Evolutionary conservation across 2,329 filamentous ascomycete species (phyloP).

Genomic region (Grosmannia serpens): DNA sequence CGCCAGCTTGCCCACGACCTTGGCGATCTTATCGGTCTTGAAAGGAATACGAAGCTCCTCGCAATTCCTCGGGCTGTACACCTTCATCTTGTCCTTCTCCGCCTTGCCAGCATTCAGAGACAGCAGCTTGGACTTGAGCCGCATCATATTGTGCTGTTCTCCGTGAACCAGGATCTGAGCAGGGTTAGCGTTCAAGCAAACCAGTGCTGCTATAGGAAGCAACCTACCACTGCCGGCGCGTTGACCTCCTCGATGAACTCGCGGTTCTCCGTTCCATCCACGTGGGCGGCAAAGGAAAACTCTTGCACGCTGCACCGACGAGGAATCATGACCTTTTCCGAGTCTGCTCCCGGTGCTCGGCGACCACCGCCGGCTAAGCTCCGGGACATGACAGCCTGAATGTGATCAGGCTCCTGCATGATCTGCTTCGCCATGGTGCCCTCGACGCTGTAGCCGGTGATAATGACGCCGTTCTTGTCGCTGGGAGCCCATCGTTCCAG

Average conservation of each 20-base stretch:
- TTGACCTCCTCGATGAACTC: conserved; percentile 94
- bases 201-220: neutral
- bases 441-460: conserved; percentile 96
- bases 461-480: conserved; percentile 94
- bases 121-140: conserved; percentile 85
- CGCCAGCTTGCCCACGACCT: conserved; percentile 89
- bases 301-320: conserved; percentile 88
- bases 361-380: conserved; percentile 48
- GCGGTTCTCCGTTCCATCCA: conserved; percentile 89
- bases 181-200: conserved; percentile 6
- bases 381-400: conserved; percentile 83
- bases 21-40: conserved; percentile 87
- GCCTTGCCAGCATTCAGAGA: conserved; percentile 79
- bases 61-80: conserved; percentile 88
- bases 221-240: conserved; percentile 75
- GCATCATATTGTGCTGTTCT: conserved; percentile 96
- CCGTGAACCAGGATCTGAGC: conserved; percentile 84
- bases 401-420: conserved; percentile 87
- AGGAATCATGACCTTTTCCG: conserved; percentile 86
- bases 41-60: conserved; percentile 93
- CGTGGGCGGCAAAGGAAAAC: conserved; percentile 91
- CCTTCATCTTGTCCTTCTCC: conserved; percentile 73
- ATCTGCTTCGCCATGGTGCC: conserved; percentile 97
- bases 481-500: conserved; percentile 94
- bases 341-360: conserved; percentile 52